A percentile compares a stretch with the other conserved stretches of the same genome.
Conservation (phyloP, 225 moss, liverwort and hornwort genomes). For the Sphagnum tenellum region DNA sequence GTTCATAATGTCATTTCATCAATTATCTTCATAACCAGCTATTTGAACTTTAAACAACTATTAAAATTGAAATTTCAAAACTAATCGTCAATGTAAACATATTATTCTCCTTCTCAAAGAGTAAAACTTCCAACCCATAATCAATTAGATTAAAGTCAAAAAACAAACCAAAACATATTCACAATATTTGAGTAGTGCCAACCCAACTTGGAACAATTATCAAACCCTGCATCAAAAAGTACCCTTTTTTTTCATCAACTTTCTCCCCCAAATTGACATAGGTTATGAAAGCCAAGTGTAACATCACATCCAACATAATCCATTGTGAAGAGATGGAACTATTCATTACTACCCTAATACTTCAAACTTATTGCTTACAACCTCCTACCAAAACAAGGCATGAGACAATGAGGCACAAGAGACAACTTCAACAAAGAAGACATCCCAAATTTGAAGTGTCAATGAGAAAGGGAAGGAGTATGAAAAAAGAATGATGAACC, state of each 20-base stretch:
- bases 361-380: not conserved
- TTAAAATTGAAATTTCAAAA: too few relatives aligned
- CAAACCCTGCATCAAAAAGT: conserved; percentile 54
- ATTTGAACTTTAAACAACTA: too few relatives aligned
- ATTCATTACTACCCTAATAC: not conserved
- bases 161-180: conserved; percentile 82
- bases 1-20: too few relatives aligned
- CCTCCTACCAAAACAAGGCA: not conserved
- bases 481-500: conserved; percentile 99
- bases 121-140: too few relatives aligned
- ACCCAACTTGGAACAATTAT: conserved; percentile 93
- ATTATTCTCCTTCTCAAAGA: too few relatives aligned
- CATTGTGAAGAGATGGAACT: too few relatives aligned
- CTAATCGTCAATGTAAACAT: too few relatives aligned
- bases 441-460: conserved; percentile 98
- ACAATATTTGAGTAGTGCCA: conserved; percentile 92
- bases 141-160: not conserved
- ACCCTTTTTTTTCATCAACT: not conserved
- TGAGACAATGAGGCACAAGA: not conserved
- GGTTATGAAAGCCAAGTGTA: too few relatives aligned
- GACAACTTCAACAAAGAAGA: conserved; percentile 79
- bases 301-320: too few relatives aligned
- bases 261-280: not conserved
- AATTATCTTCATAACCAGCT: too few relatives aligned
- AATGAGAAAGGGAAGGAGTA: conserved; percentile 97